These are phyloP conservation scores for Hypoxylon cercidicola DNA, from an alignment of 495 filamentous ascomycete genomes.

Conservation along the genomic window DNA sequence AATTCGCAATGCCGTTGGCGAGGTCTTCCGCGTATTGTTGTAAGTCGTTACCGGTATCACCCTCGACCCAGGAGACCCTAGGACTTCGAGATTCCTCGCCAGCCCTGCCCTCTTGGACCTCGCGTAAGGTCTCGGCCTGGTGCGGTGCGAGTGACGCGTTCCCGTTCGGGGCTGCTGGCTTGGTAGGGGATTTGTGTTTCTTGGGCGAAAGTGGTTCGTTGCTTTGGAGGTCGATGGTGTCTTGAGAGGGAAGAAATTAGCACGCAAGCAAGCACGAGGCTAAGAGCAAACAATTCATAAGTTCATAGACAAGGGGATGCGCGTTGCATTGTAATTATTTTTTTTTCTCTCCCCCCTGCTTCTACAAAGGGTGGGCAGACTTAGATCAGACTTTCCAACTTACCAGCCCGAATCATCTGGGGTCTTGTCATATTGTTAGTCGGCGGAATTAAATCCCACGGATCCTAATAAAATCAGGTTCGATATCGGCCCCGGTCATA, in stretches of 20 bases:
- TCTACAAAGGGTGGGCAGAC: slow-evolving; percentile 24
- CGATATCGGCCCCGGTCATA: slow-evolving; percentile 30
- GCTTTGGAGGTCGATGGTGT: slow-evolving; percentile 95
- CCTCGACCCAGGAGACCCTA: slow-evolving; percentile 61
- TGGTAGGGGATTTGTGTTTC: slow-evolving; percentile 64
- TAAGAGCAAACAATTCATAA: slow-evolving; percentile 27
- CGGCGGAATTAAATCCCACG: slow-evolving; percentile 41
- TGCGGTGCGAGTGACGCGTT: slow-evolving; percentile 76
- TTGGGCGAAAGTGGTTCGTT: slow-evolving; percentile 83
- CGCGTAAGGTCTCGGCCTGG: slow-evolving; percentile 83
- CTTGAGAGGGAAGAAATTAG: slow-evolving; percentile 58
- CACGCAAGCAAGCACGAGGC: slow-evolving; percentile 32
- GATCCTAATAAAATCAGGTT: slow-evolving; percentile 29
- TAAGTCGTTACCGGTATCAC: slow-evolving; percentile 57
- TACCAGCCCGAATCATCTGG: slow-evolving; percentile 83
- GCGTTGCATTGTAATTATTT: slow-evolving; percentile 40
- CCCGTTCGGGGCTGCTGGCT: slow-evolving; percentile 45
- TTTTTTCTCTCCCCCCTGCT: slow-evolving; percentile 27
- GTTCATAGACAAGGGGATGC: slow-evolving; percentile 35
- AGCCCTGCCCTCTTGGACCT: slow-evolving; percentile 77
- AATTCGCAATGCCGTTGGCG: slow-evolving; percentile 56
- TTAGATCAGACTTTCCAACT: slow-evolving; percentile 40
- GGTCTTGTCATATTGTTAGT: slow-evolving; percentile 73
- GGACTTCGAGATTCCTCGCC: slow-evolving; percentile 70
- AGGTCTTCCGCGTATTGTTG: slow-evolving; percentile 63